Conservation (phyloP, 306 rosid genomes). For the Psophocarpus tetragonolobus region DNA sequence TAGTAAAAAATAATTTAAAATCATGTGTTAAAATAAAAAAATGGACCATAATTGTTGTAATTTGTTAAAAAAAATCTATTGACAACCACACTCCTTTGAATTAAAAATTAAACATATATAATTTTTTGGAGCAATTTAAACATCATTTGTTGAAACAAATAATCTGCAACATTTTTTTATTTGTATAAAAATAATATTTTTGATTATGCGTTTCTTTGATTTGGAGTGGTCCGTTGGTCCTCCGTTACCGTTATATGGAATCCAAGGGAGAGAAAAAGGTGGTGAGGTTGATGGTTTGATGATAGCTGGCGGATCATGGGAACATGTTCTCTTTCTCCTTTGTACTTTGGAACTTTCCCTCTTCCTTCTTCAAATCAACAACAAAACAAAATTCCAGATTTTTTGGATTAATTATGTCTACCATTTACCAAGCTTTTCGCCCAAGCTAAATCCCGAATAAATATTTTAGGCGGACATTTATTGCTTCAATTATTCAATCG, state of each 20-base stretch:
- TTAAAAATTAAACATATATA: no score
- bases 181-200: no score
- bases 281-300: conserved; percentile 28
- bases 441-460: neutral
- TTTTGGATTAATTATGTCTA: neutral
- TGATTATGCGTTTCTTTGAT: conserved; percentile 3
- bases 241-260: neutral
- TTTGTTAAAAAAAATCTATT: no score
- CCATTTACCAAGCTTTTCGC: neutral
- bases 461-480: neutral
- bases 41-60: no score
- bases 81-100: no score
- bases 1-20: no score
- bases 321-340: conserved; percentile 17
- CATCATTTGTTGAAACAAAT: no score
- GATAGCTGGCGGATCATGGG: conserved; percentile 24
- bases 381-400: neutral
- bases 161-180: no score
- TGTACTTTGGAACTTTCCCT: conserved; percentile 21
- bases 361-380: conserved; percentile 16
- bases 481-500: neutral
- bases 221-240: neutral
- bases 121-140: no score
- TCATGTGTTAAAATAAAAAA: no score
- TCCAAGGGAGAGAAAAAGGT: conserved; percentile 19